Evolutionary conservation across 2,329 filamentous ascomycete genomes (phyloP).

Genomic region (Epichloe gansuensis): DNA sequence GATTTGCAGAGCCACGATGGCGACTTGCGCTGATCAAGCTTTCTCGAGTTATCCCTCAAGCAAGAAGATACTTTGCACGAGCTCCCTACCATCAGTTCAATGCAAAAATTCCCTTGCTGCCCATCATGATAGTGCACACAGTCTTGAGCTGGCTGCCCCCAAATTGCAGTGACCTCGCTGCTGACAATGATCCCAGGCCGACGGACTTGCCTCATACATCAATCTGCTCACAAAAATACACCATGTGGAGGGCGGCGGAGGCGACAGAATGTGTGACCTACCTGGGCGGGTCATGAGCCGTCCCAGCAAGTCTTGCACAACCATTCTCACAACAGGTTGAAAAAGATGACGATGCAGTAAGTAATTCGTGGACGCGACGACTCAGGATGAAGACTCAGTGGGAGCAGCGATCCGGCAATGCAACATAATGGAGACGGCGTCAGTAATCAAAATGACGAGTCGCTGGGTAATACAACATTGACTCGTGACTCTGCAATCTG

Average conservation of each 20-base stretch:
- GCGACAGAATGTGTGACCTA: background rate
- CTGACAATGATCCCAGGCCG: background rate
- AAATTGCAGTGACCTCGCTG: background rate
- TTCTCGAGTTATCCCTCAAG: background rate
- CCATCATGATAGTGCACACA: background rate
- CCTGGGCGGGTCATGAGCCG: background rate
- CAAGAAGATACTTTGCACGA: background rate
- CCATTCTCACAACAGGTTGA: too few relatives aligned
- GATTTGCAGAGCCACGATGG: background rate
- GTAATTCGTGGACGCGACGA: too few relatives aligned
- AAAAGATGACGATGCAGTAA: too few relatives aligned
- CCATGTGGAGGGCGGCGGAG: background rate
- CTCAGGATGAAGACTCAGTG: too few relatives aligned
- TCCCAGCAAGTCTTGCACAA: background rate
- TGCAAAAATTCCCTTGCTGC: background rate
- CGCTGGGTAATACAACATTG: conserved; percentile 1
- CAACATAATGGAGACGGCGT: background rate
- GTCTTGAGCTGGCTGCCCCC: background rate
- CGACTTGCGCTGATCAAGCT: background rate
- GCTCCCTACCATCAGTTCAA: background rate
- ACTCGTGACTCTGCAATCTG: conserved; percentile 1
- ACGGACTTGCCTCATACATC: background rate
- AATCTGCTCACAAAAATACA: background rate
- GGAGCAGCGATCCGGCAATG: background rate
- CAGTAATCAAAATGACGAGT: conserved; percentile 1